A percentile compares a stretch with the other conserved stretches of the same genome.
Conservation (phyloP, 176 grass and related monocot genomes). For the Bothriochloa decipiens region DNA sequence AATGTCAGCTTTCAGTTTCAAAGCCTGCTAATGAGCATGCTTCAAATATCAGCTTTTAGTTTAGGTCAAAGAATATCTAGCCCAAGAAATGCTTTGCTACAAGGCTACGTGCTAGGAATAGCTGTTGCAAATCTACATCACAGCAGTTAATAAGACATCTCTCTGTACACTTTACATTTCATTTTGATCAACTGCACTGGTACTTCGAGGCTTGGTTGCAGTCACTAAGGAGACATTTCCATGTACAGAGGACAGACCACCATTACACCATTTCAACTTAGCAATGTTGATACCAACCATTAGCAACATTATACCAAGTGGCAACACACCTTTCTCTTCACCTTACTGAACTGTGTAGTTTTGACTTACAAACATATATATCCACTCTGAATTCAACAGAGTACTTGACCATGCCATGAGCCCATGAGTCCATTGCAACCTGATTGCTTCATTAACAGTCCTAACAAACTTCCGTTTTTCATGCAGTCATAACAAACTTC, state of each 20-base stretch:
- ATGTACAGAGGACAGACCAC: background rate
- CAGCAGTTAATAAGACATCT: background rate
- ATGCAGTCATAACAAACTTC: background rate
- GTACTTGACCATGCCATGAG: background rate
- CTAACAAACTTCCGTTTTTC: background rate
- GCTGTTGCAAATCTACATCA: background rate
- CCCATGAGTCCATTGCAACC: background rate
- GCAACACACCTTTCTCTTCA: conserved; percentile 2
- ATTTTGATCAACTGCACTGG: conserved; percentile 6
- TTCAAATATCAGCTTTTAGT: background rate
- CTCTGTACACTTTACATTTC: background rate
- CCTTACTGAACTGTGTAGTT: background rate
- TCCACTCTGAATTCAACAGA: background rate
- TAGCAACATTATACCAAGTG: background rate
- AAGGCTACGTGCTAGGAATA: background rate
- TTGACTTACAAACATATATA: background rate
- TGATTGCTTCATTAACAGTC: background rate
- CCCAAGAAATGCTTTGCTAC: background rate
- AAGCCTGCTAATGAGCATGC: background rate
- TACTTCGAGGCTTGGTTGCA: background rate
- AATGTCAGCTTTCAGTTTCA: background rate
- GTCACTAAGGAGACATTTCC: conserved; percentile 14
- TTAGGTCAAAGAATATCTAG: background rate
- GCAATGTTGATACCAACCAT: background rate
- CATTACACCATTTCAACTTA: background rate